Conservation (phyloP, 2,329 filamentous ascomycete genomes). For the Dendryphion nanum region DNA sequence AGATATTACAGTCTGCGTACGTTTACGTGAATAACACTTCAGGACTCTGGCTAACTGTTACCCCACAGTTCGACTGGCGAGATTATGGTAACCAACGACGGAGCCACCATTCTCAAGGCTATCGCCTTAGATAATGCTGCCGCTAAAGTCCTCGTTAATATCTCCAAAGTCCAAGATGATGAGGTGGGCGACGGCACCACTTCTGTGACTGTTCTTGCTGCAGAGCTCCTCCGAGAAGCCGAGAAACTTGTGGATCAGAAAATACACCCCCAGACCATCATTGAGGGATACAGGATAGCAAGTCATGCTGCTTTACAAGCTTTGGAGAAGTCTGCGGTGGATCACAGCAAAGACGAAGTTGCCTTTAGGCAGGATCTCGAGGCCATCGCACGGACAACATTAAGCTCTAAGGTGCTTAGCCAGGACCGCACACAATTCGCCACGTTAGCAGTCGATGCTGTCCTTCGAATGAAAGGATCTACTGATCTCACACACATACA, state of each 20-base stretch:
- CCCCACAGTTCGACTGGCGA: constrained; percentile 78
- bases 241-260: constrained; percentile 98
- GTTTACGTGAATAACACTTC: constrained; percentile 35
- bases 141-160: constrained; percentile 97
- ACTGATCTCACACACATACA: constrained; percentile 97
- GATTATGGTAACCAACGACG: constrained; percentile 98
- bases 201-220: constrained; percentile 92
- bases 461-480: constrained; percentile 83
- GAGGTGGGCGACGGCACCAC: constrained; percentile 98
- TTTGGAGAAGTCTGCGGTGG: constrained; percentile 78
- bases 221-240: constrained; percentile 91
- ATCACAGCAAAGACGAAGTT: constrained; percentile 80
- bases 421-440: constrained; percentile 94
- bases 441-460: constrained; percentile 83
- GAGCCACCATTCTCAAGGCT: constrained; percentile 95
- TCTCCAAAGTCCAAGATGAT: constrained; percentile 98
- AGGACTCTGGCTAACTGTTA: constrained; percentile 19
- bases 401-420: constrained; percentile 94
- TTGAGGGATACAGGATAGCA: constrained; percentile 97
- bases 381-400: constrained; percentile 88
- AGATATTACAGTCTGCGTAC: constrained; percentile 92
- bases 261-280: constrained; percentile 99
- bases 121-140: constrained; percentile 98
- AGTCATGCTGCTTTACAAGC: constrained; percentile 83
- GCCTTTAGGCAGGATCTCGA: constrained; percentile 87